Base-by-base conservation (phyloP, 768 basidiomycete species). In the Daedalea quercina region DNA sequence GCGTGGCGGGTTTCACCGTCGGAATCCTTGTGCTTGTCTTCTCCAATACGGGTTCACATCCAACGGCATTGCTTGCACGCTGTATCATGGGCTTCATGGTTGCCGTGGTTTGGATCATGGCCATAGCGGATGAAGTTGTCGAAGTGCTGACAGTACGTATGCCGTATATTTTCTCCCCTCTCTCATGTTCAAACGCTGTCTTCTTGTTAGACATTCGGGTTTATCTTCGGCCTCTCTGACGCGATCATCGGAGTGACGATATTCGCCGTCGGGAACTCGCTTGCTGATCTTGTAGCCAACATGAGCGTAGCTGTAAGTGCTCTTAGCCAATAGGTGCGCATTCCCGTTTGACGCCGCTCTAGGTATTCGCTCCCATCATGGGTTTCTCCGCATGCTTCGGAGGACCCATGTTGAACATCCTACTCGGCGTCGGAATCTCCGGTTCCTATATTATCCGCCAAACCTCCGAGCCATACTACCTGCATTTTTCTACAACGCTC, bases 181-280 rank as follows among this genome's bases (percentile, higher is more conserved):
- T 23, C 15, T 15, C 22, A 41, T 31, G 28, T n/a, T n/a, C 57
- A 19, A 44, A 33, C 28, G 23, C 43, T 61, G n/a, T n/a, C n/a
- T n/a, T n/a, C n/a, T 31, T 31, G 28, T 24, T 58, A 97, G 93
- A 87, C 91, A 0, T 87, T 96, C 59, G 96, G 95, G 6, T 81
- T 87, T 64, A 90, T 98, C 48, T 90, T 99, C 63, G 95, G 94
- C 2, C 76, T 99, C 23, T 96, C 94, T 15, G 94, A 98, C 63
- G 94, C 96, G 42, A 95, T 99, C 65, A 90, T 99, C 52, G 95
- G 95, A 12, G 71, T 99, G 40, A 97, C 95, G 1, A 87, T 99
- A 54, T 99, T 99, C 58, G 96, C 95, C 1, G 79, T 97, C 25
- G 95, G 96, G 23, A 98, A 98, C 67, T 95, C 92, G 13, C 78